phyloP scores from a whole-genome alignment of 371 early-diverging fungal species.

The Thermomucor indicae-seudaticae region DNA sequence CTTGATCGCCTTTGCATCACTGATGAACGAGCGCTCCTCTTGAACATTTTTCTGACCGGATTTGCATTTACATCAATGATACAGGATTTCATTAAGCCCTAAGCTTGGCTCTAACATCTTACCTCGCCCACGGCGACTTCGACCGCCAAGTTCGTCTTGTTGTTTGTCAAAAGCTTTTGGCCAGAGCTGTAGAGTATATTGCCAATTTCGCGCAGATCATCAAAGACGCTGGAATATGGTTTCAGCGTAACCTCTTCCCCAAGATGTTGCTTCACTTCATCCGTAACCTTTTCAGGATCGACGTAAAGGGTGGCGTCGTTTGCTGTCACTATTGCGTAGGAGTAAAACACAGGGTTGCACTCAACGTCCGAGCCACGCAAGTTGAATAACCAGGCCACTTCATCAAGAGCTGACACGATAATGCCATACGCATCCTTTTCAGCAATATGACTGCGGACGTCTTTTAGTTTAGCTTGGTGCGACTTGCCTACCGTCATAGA shows the following conservation, averaged over 20 bases:
- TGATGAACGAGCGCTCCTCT: slow-evolving; percentile 69
- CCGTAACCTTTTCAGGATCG: slow-evolving; percentile 66
- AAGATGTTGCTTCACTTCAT: slow-evolving; percentile 51
- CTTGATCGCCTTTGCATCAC: slow-evolving; percentile 89
- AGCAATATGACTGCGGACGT: slow-evolving; percentile 53
- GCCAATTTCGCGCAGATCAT: slow-evolving; percentile 53
- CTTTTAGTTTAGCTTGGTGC: slow-evolving; percentile 55
- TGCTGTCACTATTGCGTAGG: slow-evolving; percentile 82
- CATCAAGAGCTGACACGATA: slow-evolving; percentile 87
- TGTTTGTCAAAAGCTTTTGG: slow-evolving; percentile 53
- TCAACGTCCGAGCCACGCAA: slow-evolving; percentile 96
- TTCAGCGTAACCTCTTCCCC: slow-evolving; percentile 54
- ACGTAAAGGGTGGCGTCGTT: slow-evolving; percentile 74
- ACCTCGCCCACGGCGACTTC: slow-evolving; percentile 55
- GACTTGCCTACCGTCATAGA: slow-evolving; percentile 21
- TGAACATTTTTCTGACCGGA: slow-evolving; percentile 45
- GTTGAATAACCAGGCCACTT: slow-evolving; percentile 97
- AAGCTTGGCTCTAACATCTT: neutral
- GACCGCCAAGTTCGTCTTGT: slow-evolving; percentile 68
- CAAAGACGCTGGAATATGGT: slow-evolving; percentile 80
- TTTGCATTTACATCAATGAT: slow-evolving; percentile 22
- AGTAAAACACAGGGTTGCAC: slow-evolving; percentile 97
- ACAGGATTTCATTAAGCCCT: neutral
- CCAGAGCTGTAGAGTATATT: slow-evolving; percentile 23
- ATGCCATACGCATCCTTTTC: slow-evolving; percentile 66